A percentile compares a stretch with the other conserved stretches of the same genome.
Conservation (phyloP, 2,329 filamentous ascomycete species). For the Lecanosticta acicola region DNA sequence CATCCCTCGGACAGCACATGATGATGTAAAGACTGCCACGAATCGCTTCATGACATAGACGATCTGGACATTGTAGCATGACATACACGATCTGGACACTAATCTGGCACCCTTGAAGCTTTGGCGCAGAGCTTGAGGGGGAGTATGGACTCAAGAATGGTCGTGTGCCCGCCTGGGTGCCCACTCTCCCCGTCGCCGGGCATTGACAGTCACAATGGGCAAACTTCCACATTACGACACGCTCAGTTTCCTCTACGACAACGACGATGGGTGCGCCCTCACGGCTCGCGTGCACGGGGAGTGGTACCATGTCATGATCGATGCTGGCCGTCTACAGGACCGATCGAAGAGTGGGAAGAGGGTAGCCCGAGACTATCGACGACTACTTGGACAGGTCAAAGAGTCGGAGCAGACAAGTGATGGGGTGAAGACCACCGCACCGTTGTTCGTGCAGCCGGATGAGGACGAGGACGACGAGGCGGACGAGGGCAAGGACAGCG, state of each 20-base stretch:
- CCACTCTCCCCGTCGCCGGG: neutral
- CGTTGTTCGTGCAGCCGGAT: conserved; percentile 17
- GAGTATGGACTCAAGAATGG: neutral
- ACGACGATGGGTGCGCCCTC: conserved; percentile 29
- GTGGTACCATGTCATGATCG: conserved; percentile 32
- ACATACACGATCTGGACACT: neutral
- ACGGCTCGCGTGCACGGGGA: conserved; percentile 29
- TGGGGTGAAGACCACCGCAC: conserved; percentile 9
- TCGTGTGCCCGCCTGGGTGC: neutral
- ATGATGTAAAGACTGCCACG: neutral
- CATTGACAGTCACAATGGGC: conserved; percentile 10
- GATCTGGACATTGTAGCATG: neutral
- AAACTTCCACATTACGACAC: conserved; percentile 25
- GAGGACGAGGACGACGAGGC: conserved; percentile 16
- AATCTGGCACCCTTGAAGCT: neutral
- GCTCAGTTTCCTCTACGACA: conserved; percentile 31
- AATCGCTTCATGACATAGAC: neutral
- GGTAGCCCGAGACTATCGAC: conserved; percentile 21
- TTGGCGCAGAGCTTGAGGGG: neutral
- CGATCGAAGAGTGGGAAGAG: conserved; percentile 17
- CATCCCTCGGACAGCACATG: neutral
- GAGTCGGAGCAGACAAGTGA: conserved; percentile 5
- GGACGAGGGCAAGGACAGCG: conserved; percentile 25
- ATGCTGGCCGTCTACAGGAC: conserved; percentile 21
- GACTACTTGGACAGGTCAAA: conserved; percentile 22